Percentiles rank a stretch among this genome's conserved stretches.
Evolutionary conservation across 768 basidiomycete species (phyloP).

Genomic region (Boletus eberwhitei): DNA sequence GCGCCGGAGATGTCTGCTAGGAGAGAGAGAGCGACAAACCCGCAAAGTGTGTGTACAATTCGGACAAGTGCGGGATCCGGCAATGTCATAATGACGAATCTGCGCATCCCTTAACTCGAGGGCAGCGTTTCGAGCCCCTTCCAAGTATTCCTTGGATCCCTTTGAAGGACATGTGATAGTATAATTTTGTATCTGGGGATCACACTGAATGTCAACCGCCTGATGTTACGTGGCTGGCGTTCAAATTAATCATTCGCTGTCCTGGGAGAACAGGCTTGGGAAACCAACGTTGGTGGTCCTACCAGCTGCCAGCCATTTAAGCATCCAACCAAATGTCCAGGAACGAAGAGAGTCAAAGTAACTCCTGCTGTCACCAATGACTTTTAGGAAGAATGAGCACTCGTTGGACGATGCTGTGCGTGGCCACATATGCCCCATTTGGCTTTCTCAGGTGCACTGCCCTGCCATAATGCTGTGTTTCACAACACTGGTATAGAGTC

Average conservation of each 20-base stretch:
- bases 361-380: no score
- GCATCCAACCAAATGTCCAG: no score
- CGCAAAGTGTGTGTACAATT: background rate
- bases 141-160: no score
- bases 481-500: background rate
- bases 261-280: background rate
- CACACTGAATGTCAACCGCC: background rate
- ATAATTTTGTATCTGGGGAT: background rate
- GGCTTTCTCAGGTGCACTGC: constrained; percentile 12
- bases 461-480: background rate
- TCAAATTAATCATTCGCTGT: background rate
- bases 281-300: no score
- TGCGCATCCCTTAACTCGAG: no score
- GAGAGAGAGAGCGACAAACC: background rate
- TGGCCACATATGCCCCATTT: background rate
- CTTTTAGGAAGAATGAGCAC: no score
- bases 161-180: no score
- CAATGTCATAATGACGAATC: no score
- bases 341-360: no score
- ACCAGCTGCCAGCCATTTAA: no score
- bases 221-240: background rate
- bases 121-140: no score
- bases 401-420: no score
- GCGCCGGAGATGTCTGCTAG: background rate
- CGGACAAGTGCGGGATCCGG: background rate